These are phyloP conservation scores for Luffa aegyptiaca DNA, from an alignment of 306 rosid species.

Conservation along the genomic window DNA sequence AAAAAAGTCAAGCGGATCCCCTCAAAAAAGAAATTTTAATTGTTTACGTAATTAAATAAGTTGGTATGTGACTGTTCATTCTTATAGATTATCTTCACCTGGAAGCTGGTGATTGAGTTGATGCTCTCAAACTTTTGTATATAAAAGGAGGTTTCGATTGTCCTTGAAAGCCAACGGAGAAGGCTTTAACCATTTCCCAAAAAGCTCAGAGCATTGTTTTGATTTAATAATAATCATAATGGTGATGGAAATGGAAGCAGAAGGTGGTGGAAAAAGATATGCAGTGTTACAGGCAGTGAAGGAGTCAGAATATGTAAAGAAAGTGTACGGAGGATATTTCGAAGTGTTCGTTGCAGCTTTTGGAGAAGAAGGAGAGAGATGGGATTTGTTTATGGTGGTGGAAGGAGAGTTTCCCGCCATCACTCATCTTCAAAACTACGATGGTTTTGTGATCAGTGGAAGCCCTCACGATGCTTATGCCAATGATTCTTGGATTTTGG, in stretches of 20 bases:
- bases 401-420: constrained; percentile 49
- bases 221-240: background rate
- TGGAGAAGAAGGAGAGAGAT: constrained; percentile 50
- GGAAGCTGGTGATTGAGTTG: background rate
- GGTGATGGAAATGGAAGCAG: constrained; percentile 4
- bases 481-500: constrained; percentile 44
- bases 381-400: constrained; percentile 53
- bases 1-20: no score
- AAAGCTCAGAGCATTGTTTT: background rate
- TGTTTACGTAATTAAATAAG: background rate
- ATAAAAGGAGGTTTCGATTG: background rate
- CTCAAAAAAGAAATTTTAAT: no score
- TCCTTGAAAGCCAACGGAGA: background rate
- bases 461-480: constrained; percentile 52
- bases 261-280: constrained; percentile 21
- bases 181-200: background rate
- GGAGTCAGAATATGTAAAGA: constrained; percentile 51
- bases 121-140: background rate
- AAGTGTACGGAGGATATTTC: constrained; percentile 49
- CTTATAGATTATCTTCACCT: background rate
- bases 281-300: constrained; percentile 43
- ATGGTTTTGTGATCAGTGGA: constrained; percentile 54
- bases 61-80: background rate
- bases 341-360: constrained; percentile 42
- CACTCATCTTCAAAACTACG: constrained; percentile 30